Evolutionary conservation across 257 asterid species (phyloP).

Genomic region (Solanum paucissectum): DNA sequence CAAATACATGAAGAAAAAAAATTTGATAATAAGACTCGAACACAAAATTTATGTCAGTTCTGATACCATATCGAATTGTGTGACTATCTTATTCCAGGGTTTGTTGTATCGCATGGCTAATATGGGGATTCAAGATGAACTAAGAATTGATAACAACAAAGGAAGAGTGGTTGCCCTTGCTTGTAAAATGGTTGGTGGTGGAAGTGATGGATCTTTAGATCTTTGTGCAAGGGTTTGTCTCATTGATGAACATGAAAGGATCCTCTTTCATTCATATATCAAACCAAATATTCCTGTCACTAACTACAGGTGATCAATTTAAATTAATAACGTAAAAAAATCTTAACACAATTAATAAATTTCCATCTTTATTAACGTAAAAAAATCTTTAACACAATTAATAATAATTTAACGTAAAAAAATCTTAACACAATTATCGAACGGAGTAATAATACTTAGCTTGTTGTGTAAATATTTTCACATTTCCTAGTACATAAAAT

Average conservation of each 20-base stretch:
- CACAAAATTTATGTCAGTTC: not conserved
- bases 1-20: not conserved
- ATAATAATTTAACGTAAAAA: not conserved
- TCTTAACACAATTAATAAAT: not conserved
- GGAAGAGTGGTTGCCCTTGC: conserved; percentile 71
- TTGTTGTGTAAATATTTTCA: not conserved
- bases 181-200: conserved; percentile 95
- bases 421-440: not conserved
- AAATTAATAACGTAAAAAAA: not conserved
- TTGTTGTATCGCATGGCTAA: conserved; percentile 62
- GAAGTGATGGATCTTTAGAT: conserved; percentile 81
- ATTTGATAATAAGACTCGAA: not conserved
- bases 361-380: not conserved
- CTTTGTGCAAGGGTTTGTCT: conserved; percentile 85
- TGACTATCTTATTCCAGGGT: conserved; percentile 19
- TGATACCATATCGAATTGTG: not conserved
- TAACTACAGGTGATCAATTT: conserved; percentile 47
- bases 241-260: conserved; percentile 55
- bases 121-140: conserved; percentile 67
- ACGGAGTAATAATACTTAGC: not conserved
- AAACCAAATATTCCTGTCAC: conserved; percentile 74
- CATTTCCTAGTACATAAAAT: not conserved
- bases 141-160: conserved; percentile 52
- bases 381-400: not conserved
- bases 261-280: conserved; percentile 64